Evolutionary conservation across 139 green algal genomes (phyloP), one percentile per base, ranked within the genome.

Genomic region (Desmodesmus armatus): DNA sequence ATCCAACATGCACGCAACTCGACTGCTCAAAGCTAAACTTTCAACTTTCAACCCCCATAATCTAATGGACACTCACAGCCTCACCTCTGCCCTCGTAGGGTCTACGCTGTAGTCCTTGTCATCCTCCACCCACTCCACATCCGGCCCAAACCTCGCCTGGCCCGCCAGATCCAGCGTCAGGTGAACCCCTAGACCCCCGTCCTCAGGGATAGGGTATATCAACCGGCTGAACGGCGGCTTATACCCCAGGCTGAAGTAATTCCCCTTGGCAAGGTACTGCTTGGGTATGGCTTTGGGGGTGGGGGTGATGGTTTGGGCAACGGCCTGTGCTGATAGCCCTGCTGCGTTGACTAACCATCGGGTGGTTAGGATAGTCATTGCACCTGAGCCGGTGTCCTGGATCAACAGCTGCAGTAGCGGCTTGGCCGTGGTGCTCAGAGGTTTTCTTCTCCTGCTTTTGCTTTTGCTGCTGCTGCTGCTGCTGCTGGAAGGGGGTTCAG

Each of bases 101-200:
- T 96, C 87, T 2, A 98, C 91, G 62, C 87, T 51, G 21, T 84
- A 84, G 47, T 82, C 86, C 21, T 82, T 80, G 5, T 29, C 21
- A 15, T 40, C 43, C 1, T 88, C 63, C 5, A 97, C 72, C 95
- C 95, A 99, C 85, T 99, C 94, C 33, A 98, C 94, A 83, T 99
- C 95, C 0, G 96, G 96, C 0, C 96, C 96, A 84, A 99, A 99
- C n/a, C 87, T 88, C 3, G 91, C 92, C 5, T 78, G 43, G 3
- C 94, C 95, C 2, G 74, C 90, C 71, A 99, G 33, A 82, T 98
- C 96, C 55, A 99, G 83, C 0, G 96, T 99, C 0, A 97, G 82
- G 82, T 99, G 96, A 3, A 95, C 88, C 62, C 96, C 96, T 60
- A 99, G 85, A 21, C 96, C 96, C 35, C 92, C 93, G 0, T 88